Base-by-base conservation (phyloP, 2,329 filamentous ascomycete species). In the Aspergillus tanneri region DNA sequence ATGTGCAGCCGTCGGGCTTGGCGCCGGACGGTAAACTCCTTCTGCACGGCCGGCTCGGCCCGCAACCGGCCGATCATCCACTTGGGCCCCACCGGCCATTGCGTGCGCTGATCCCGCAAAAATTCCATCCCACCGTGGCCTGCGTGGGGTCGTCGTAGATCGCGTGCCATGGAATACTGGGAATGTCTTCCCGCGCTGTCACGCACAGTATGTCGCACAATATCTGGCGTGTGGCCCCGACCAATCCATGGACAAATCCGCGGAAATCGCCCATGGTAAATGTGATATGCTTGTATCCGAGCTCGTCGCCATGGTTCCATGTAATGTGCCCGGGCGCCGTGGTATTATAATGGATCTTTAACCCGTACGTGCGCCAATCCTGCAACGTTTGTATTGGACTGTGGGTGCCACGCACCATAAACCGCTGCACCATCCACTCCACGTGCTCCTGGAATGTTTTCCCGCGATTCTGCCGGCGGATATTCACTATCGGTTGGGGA, bases 261-360 rank as follows among this genome's bases (percentile, higher is more conserved):
- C 32, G 25, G 21, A 52, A 49, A 10, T 39, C 30, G 4, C 41
- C 28, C 38, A 52, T 52, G 1, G 18, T 52, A 14, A 52, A 52
- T 2, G 22, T 3, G 2, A 46, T 10, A 0, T 46, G 4, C 28
- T 52, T 34, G 23, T 49, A 52, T 23, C 47, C 22, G 3, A 51
- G 4, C 24, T 36, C 2, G 7, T 46, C n/a, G 9, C 10, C 19
- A 12, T 22, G 19, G 19, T 12, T 19, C 36, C 36, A 39, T 10
- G 36, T 24, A 3, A 44, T n/a, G 22, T 48, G 21, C 10, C 40
- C 40, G 10, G 40, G 49, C 2, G 22, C 21, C 0, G 35, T 48
- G 12, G 10, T 39, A n/a, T 42, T 52, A 19, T 45, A 52, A 37
- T 48, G 16, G n/a, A 52, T 45, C 45, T 48, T 48, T 10, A 50